Evolutionary conservation across 192 early-diverging fungal species (phyloP).

Genomic region (Rhizoclosmatium globosum): DNA sequence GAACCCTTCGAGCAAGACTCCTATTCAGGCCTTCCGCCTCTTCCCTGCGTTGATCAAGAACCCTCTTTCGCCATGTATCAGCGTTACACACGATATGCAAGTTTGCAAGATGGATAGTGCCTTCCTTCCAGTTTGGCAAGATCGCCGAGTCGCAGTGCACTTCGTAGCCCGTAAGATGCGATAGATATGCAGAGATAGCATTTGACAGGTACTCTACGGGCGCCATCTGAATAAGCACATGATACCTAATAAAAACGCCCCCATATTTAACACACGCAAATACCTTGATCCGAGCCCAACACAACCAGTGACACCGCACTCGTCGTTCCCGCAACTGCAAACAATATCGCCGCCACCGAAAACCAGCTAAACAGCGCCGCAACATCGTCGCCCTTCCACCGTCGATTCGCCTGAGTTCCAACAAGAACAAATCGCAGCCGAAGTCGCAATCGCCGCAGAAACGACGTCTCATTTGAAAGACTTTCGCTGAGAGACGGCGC

Average conservation of each 20-base stretch:
- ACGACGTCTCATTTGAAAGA: conserved; percentile 28
- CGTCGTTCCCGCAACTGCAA: conserved; percentile 88
- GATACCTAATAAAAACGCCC: conserved; percentile 12
- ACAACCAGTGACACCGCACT: conserved; percentile 85
- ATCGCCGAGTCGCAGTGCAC: conserved; percentile 92
- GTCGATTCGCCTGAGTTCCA: conserved; percentile 26
- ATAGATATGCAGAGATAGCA: conserved; percentile 82
- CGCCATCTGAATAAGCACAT: background rate
- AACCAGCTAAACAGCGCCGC: conserved; percentile 90
- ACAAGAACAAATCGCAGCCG: conserved; percentile 56
- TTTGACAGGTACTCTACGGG: background rate
- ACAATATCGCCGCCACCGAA: conserved; percentile 84
- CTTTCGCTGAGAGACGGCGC: conserved; percentile 16
- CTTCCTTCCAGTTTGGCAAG: conserved; percentile 90
- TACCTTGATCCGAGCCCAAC: conserved; percentile 80
- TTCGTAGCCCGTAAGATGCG: conserved; percentile 78
- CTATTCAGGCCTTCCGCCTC: background rate
- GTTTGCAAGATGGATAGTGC: conserved; percentile 86
- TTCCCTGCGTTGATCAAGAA: conserved; percentile 3
- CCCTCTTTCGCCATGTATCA: conserved; percentile 49
- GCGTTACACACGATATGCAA: conserved; percentile 65
- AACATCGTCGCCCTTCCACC: conserved; percentile 76
- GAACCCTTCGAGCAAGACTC: background rate
- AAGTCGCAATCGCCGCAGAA: conserved; percentile 44
- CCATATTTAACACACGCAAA: conserved; percentile 71